These are phyloP conservation scores for Ophiocordyceps australis DNA, from an alignment of 2,329 filamentous ascomycete genomes.

Conservation along the genomic window DNA sequence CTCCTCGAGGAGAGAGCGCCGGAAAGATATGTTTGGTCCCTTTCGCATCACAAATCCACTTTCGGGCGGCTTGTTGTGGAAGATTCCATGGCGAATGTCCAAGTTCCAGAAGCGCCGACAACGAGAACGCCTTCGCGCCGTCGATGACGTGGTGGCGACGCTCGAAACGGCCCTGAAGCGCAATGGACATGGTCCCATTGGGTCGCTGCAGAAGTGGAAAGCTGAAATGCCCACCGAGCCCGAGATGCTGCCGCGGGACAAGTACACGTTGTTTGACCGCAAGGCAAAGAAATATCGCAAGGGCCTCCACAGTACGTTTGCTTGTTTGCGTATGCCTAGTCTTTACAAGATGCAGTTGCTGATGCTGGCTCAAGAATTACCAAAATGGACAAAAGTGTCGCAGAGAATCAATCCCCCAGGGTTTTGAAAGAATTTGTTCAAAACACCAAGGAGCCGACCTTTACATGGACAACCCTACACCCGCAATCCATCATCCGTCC, in stretches of 20 bases:
- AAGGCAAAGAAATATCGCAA: constrained; percentile 94
- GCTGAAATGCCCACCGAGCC: constrained; percentile 86
- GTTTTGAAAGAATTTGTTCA: no score
- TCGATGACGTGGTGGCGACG: constrained; percentile 75
- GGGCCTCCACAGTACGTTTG: constrained; percentile 78
- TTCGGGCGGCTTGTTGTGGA: constrained; percentile 76
- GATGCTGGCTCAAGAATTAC: constrained; percentile 37
- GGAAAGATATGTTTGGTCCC: constrained; percentile 66
- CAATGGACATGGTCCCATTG: constrained; percentile 51
- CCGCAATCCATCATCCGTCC: no score
- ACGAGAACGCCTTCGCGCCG: constrained; percentile 61
- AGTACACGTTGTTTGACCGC: constrained; percentile 95
- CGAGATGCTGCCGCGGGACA: constrained; percentile 92
- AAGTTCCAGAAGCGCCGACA: constrained; percentile 80
- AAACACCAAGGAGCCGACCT: no score
- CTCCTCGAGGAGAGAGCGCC: no score
- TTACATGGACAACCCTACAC: no score
- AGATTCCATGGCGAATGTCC: constrained; percentile 93
- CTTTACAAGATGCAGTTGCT: no score
- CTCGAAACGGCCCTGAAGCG: constrained; percentile 62
- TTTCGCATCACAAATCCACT: constrained; percentile 66
- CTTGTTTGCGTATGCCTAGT: no score
- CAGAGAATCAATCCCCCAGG: constrained; percentile 88
- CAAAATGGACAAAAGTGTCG: constrained; percentile 90
- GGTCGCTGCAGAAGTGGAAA: constrained; percentile 81